Base-by-base conservation (phyloP, 768 basidiomycete genomes). In the Kwoniella europaea region DNA sequence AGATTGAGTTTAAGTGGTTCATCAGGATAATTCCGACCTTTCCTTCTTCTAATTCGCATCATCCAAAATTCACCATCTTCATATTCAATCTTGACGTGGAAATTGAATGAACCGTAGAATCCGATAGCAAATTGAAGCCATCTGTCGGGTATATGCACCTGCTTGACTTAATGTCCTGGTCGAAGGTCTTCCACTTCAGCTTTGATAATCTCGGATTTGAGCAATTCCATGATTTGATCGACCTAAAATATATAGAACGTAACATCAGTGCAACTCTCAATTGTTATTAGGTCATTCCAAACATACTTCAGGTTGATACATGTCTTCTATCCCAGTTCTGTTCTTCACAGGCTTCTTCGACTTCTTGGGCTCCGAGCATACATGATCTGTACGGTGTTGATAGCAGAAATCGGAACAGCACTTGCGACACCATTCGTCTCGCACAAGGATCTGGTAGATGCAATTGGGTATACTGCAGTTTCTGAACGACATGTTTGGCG, bases 11-110 rank as follows among this genome's bases (percentile, higher is more conserved):
- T 35, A 4, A 67, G 27, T n/a, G 70, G 24, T 4, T 24, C 65
- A 10, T 29, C 44, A 29, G 55, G 65, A 27, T 59, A n/a, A 16
- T 58, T 12, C 7, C 46, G 27, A n/a, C 10, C 16, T 2, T 4
- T 7, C 18, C 41, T 50, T 22, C 56, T 59, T 20, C 69, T n/a
- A n/a, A 65, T 60, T 20, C 69, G 7, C 63, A 65, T 61, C 10
- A 71, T 35, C 69, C 69, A 71, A 3, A 6, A 27, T 1, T n/a
- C 13, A 1, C 57, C 57, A 54, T 65, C 50, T 15, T 65, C 63
- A 27, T 65, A 65, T 1, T 42, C 59, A 50, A 71, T 44, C 16
- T 57, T 46, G 57, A 71, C 9, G 41, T 71, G 69, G 35, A 42
- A 42, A 41, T 71, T 71, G 54, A 50, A 67, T 4, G 24, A 27